phyloP scores from a whole-genome alignment of 192 early-diverging fungal genomes.

The Phycomyces blakesleeanus region DNA sequence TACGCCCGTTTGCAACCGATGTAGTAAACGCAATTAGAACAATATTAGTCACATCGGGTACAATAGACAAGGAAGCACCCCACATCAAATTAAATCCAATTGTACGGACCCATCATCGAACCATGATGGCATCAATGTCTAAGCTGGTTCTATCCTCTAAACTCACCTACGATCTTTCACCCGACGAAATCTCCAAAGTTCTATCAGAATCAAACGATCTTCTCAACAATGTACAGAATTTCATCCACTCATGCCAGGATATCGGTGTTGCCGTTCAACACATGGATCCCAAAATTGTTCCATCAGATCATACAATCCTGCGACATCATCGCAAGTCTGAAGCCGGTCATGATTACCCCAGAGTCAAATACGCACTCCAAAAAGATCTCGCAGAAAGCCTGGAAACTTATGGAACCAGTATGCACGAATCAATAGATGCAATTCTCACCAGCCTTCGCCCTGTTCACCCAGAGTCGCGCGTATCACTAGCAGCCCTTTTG shows the following conservation, averaged over 20 bases:
- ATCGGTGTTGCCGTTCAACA: conserved; percentile 33
- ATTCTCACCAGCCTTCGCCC: conserved; percentile 4
- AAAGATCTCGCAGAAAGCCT: conserved; percentile 21
- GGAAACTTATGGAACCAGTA: conserved; percentile 17
- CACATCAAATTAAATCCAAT: conserved; percentile 59
- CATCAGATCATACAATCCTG: neutral
- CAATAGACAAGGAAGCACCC: conserved; percentile 63
- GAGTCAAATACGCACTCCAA: conserved; percentile 22
- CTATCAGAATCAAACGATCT: conserved; percentile 74
- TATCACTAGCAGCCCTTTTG: conserved; percentile 12
- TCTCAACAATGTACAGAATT: conserved; percentile 67
- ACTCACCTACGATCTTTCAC: neutral
- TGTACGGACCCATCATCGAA: conserved; percentile 67
- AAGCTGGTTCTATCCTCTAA: conserved; percentile 38
- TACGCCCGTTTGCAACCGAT: conserved; percentile 48
- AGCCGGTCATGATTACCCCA: neutral
- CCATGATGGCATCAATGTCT: conserved; percentile 77
- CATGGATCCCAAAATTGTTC: conserved; percentile 39
- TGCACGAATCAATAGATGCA: conserved; percentile 26
- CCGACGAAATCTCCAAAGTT: conserved; percentile 43
- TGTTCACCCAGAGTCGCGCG: neutral
- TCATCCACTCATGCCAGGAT: conserved; percentile 53
- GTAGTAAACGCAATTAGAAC: conserved; percentile 78
- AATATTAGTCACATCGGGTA: conserved; percentile 80
- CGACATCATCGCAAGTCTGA: neutral